Evolutionary conservation across 257 asterid genomes (phyloP), one percentile per base, ranked within the genome.

Genomic region (Fraxinus anomala): DNA sequence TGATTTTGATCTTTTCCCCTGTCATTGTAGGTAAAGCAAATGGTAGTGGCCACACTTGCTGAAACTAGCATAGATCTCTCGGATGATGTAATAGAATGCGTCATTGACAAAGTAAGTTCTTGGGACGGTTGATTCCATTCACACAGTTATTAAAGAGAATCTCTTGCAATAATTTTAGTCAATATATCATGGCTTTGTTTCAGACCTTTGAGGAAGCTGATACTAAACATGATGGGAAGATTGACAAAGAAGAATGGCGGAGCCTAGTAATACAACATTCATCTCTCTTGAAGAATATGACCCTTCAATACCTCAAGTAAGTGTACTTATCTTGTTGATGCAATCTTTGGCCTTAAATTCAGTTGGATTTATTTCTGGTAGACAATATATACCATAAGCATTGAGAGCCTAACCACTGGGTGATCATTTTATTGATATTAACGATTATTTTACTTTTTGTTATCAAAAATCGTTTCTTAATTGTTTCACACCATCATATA

Each of bases 141-240:
- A 42, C 72, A 51, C 63, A 17, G 10, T 19, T 14, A 19, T 17
- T 17, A 17, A 47, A 3, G 19, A 47, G 3, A 10, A 17, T 51
- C 65, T 54, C 21, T 59, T 37, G 33, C 49, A 14, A 26, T 78
- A 77, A 49, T 81, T 9, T 74, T 75, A 73, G 31, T 85, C 63
- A 77, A 66, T 49, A 68, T 81, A 40, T 54, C 79, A 51, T 42
- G 24, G 21, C 76, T 78, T 74, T 77, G 82, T 82, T 79, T 82
- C 86, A 93, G 97, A 93, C 97, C 36, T 93, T 93, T 87, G 97
- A 90, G 86, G 98, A 93, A 87, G 97, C 98, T 65, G 95, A 93
- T 73, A 91, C 97, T 12, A 93, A 91, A 76, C 94, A 88, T 30
- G 97, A 91, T 0, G 98, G 98, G 68, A 91, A 87, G 87, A 91